Percentiles rank a stretch among this genome's conserved stretches.
Conservation (phyloP, 371 early-diverging fungal species). For the Mucor plumbeus region DNA sequence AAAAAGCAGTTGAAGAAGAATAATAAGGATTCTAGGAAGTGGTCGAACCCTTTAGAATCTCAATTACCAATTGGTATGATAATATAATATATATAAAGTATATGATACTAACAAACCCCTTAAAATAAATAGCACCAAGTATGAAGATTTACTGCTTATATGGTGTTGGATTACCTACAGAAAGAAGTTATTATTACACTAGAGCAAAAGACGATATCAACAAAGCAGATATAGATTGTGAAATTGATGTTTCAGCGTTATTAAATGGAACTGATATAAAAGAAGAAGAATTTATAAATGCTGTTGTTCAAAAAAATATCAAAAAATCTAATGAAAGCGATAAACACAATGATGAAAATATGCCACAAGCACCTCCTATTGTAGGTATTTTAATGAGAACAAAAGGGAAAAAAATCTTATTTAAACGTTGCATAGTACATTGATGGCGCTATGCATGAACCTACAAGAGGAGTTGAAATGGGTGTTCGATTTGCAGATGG, state of each 20-base stretch:
- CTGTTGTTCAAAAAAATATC: conserved; percentile 15
- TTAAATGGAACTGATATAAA: conserved; percentile 21
- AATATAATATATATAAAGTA: background rate
- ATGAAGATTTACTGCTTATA: conserved; percentile 88
- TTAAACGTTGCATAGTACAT: conserved; percentile 37
- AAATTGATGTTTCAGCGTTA: conserved; percentile 11
- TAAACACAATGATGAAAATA: background rate
- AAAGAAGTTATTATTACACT: conserved; percentile 78
- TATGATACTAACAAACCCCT: background rate
- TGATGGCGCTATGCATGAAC: conserved; percentile 46
- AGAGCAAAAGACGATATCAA: conserved; percentile 7
- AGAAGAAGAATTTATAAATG: conserved; percentile 23
- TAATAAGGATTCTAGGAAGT: conserved; percentile 64
- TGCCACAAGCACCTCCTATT: conserved; percentile 23
- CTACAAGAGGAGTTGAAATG: conserved; percentile 50
- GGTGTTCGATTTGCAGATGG: conserved; percentile 61
- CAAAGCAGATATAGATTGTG: conserved; percentile 3
- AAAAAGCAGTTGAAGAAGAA: conserved; percentile 56
- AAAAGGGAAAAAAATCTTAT: background rate
- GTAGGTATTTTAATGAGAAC: conserved; percentile 10
- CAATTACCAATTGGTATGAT: conserved; percentile 73
- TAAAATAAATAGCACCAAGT: conserved; percentile 45
- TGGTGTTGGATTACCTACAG: conserved; percentile 82
- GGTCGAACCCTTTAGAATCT: conserved; percentile 88
- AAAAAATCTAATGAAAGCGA: background rate